These are phyloP conservation scores for Pichia sp. DNA, from an alignment of 1,139 yeast genomes.

Conservation along the genomic window DNA sequence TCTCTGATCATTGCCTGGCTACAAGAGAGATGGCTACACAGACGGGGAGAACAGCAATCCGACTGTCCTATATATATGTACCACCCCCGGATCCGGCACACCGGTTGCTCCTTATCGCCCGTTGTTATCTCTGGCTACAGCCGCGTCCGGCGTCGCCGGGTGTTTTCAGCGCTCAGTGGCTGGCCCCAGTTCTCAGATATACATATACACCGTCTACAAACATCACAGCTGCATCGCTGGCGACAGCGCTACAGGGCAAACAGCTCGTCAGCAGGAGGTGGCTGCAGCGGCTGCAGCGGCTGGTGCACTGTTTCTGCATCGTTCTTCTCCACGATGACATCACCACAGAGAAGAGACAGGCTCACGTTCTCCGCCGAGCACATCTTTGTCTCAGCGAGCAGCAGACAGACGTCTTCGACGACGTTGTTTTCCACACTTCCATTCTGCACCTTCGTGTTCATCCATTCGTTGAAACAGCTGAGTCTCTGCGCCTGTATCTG, in stretches of 20 bases:
- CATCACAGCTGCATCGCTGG: too few species aligned
- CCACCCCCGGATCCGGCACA: too few species aligned
- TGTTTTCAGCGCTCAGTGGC: too few species aligned
- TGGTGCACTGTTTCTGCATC: neutral
- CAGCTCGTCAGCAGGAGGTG: neutral
- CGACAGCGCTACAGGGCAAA: neutral
- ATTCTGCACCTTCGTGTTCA: constrained; percentile 29
- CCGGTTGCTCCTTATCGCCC: too few species aligned
- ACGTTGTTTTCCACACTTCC: neutral
- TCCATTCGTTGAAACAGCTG: constrained; percentile 78
- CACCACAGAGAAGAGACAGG: neutral
- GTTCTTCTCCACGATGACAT: neutral
- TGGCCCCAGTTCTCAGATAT: too few species aligned
- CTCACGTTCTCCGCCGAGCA: neutral
- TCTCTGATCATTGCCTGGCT: neutral
- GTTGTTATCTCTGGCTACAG: too few species aligned
- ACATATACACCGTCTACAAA: too few species aligned
- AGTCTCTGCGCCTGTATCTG: constrained; percentile 21
- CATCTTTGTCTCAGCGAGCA: neutral
- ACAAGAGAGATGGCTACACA: neutral
- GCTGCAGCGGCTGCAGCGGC: neutral
- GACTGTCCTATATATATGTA: too few species aligned
- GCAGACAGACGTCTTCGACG: neutral
- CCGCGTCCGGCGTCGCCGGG: too few species aligned
- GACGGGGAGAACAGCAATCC: neutral